Conservation (phyloP, 2,329 filamentous ascomycete genomes). For the Zalaria sp. region DNA sequence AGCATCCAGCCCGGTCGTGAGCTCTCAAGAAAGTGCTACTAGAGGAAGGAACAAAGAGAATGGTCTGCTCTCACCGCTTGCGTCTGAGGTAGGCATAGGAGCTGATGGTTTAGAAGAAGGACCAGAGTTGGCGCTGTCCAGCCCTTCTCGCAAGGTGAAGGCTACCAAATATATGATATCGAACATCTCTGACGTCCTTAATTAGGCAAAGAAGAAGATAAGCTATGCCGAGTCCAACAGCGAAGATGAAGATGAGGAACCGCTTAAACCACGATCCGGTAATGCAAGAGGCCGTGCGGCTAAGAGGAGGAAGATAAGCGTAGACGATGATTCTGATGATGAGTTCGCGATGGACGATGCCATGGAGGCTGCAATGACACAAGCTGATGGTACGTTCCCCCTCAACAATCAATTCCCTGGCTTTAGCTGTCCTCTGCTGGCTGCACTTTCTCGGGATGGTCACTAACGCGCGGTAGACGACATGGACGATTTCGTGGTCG, state of each 20-base stretch:
- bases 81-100: slow-evolving; percentile 23
- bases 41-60: slow-evolving; percentile 39
- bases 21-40: slow-evolving; percentile 37
- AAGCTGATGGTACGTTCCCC: slow-evolving; percentile 41
- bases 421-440: not conserved
- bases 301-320: slow-evolving; percentile 48
- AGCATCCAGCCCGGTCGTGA: slow-evolving; percentile 52
- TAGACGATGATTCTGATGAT: slow-evolving; percentile 53
- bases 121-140: slow-evolving; percentile 40
- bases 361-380: slow-evolving; percentile 39
- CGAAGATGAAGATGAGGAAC: slow-evolving; percentile 57
- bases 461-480: slow-evolving; percentile 35
- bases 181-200: not conserved
- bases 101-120: slow-evolving; percentile 27
- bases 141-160: slow-evolving; percentile 64
- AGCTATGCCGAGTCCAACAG: slow-evolving; percentile 81
- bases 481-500: slow-evolving; percentile 75
- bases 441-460: not conserved
- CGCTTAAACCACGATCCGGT: slow-evolving; percentile 40
- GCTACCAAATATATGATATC: not conserved
- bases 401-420: not conserved
- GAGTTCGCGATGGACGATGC: slow-evolving; percentile 48
- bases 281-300: slow-evolving; percentile 29
- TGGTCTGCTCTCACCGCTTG: slow-evolving; percentile 29
- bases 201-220: slow-evolving; percentile 47